Evolutionary conservation across 495 filamentous ascomycete genomes (phyloP).

Genomic region (Neurospora sp.): DNA sequence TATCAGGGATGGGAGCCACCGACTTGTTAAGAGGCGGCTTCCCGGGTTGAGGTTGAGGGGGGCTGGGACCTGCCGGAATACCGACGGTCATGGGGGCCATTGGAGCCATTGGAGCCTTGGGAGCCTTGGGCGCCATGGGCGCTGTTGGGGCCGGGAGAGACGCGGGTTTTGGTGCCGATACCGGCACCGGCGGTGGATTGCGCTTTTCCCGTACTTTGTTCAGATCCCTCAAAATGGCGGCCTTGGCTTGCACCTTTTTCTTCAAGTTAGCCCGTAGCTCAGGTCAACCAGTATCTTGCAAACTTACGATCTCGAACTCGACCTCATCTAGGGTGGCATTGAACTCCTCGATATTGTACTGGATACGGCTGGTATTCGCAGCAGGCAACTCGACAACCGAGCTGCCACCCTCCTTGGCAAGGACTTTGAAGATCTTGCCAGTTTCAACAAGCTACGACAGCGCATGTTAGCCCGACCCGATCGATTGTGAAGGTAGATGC

Average conservation of each 20-base stretch:
- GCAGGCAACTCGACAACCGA: constrained; percentile 16
- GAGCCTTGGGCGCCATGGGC: constrained; percentile 17
- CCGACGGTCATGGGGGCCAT: background rate
- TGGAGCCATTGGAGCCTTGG: background rate
- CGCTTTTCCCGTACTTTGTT: constrained; percentile 24
- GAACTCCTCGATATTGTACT: constrained; percentile 30
- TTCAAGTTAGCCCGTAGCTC: background rate
- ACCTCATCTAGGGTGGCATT: constrained; percentile 41
- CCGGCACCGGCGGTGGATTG: constrained; percentile 3
- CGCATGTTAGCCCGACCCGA: background rate
- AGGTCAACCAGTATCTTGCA: background rate
- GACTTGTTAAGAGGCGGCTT: constrained; percentile 26
- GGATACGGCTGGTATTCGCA: constrained; percentile 25
- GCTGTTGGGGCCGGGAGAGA: constrained; percentile 22
- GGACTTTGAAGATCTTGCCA: constrained; percentile 36
- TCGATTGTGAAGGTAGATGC: background rate
- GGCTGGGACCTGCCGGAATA: constrained; percentile 1
- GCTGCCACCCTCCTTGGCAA: constrained; percentile 28
- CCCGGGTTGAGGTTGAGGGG: constrained; percentile 2
- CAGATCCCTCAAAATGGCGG: constrained; percentile 33
- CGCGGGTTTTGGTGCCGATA: constrained; percentile 2
- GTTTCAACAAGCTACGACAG: constrained; percentile 37
- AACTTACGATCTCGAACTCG: constrained; percentile 41
- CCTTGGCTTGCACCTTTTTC: constrained; percentile 29
- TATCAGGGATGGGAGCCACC: constrained; percentile 38